A percentile compares a stretch with the other conserved stretches of the same genome.
These are phyloP conservation scores for Craterostigma plantagineum DNA, from an alignment of 257 asterid species.

Conservation along the genomic window DNA sequence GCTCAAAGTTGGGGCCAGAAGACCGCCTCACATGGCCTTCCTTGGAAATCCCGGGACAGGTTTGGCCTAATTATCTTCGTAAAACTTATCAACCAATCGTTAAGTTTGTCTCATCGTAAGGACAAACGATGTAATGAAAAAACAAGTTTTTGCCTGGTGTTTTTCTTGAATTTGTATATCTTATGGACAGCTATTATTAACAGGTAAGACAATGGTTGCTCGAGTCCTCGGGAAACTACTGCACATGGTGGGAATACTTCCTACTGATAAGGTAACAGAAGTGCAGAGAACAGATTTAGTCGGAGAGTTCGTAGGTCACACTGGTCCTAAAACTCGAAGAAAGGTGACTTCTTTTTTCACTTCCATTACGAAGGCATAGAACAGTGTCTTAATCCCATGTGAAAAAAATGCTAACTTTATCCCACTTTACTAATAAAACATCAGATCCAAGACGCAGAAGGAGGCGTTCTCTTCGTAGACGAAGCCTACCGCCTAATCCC, in stretches of 20 bases:
- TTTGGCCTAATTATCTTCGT: not conserved
- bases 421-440: not conserved
- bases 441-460: slow-evolving; percentile 86
- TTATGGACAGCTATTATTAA: not conserved
- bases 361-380: not conserved
- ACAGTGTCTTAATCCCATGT: no score
- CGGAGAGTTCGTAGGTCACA: slow-evolving; percentile 72
- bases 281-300: slow-evolving; percentile 92
- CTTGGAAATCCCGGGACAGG: slow-evolving; percentile 99
- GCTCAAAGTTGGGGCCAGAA: slow-evolving; percentile 60
- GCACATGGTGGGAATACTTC: slow-evolving; percentile 69
- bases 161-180: not conserved
- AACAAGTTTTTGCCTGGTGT: not conserved
- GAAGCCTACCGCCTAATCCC: slow-evolving; percentile 92
- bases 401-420: not conserved
- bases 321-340: slow-evolving; percentile 72
- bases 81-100: not conserved
- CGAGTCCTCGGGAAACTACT: slow-evolving; percentile 72
- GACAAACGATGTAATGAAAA: not conserved
- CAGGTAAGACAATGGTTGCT: slow-evolving; percentile 89
- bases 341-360: slow-evolving; percentile 33
- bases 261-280: slow-evolving; percentile 66
- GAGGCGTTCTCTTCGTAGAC: slow-evolving; percentile 85
- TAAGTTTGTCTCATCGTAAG: no score
- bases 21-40: slow-evolving; percentile 96